Conservation (phyloP, 805 yeast genomes). For the Candida awuae region DNA sequence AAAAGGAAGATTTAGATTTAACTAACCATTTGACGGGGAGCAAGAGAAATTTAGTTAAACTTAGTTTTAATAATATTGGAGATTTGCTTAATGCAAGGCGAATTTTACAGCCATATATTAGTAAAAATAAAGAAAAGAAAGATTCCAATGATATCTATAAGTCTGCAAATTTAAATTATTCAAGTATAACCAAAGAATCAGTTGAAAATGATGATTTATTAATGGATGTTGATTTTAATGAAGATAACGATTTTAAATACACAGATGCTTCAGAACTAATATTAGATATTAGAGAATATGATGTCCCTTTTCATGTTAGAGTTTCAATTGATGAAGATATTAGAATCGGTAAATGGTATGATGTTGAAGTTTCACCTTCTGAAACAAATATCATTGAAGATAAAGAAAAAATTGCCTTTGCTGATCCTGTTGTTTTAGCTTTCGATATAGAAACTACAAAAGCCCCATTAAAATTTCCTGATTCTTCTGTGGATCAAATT, state of each 20-base stretch:
- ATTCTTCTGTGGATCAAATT: conserved; percentile 77
- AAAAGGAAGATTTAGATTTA: conserved; percentile 71
- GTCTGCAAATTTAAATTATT: conserved; percentile 39
- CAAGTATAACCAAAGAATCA: conserved; percentile 24
- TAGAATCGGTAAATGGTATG: conserved; percentile 95
- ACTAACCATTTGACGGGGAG: conserved; percentile 85
- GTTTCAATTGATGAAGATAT: conserved; percentile 86
- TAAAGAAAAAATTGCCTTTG: conserved; percentile 77
- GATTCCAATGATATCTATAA: conserved; percentile 63
- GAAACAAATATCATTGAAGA: conserved; percentile 48
- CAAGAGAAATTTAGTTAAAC: conserved; percentile 51
- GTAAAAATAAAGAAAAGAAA: conserved; percentile 52
- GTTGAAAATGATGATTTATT: conserved; percentile 26
- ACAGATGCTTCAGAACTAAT: conserved; percentile 57
- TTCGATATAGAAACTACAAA: conserved; percentile 97
- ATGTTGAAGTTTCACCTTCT: conserved; percentile 58
- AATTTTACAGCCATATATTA: conserved; percentile 57
- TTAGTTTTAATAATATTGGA: conserved; percentile 64
- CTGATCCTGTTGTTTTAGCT: conserved; percentile 94
- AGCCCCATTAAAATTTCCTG: conserved; percentile 94
- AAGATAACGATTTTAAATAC: conserved; percentile 15
- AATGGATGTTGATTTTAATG: conserved; percentile 19
- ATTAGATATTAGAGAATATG: conserved; percentile 84
- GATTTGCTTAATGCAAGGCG: conserved; percentile 74
- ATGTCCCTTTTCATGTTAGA: conserved; percentile 93